phyloP scores from a whole-genome alignment of 108 stramenopile species.

The Discostella stelligeroides region DNA sequence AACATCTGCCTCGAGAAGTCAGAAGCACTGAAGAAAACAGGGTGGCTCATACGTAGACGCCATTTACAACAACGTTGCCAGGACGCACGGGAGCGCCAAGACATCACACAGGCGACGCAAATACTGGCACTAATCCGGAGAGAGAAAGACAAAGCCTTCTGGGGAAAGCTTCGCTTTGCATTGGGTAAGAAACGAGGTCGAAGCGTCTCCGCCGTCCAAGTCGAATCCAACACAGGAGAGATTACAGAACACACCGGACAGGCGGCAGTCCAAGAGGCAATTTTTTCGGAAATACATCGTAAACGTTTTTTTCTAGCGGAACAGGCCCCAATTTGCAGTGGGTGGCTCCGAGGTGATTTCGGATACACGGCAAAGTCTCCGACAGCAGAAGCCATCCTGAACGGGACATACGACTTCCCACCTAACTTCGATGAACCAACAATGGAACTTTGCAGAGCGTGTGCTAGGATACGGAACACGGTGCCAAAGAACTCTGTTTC shows the following conservation, averaged over 20 bases:
- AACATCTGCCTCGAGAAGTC: slow-evolving; percentile 12
- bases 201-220: no score
- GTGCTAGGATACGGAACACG: neutral
- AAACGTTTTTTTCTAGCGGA: no score
- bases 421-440: neutral
- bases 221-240: no score
- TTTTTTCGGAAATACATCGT: no score
- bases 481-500: neutral
- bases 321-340: neutral
- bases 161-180: slow-evolving; percentile 8
- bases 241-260: no score
- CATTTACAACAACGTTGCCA: slow-evolving; percentile 7
- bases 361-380: neutral
- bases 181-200: neutral
- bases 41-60: neutral
- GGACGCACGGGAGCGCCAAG: neutral
- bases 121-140: slow-evolving; percentile 18
- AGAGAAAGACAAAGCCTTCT: slow-evolving; percentile 22
- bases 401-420: neutral
- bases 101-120: slow-evolving; percentile 1
- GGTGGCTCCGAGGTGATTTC: neutral
- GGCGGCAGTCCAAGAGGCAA: no score
- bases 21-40: slow-evolving; percentile 8
- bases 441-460: neutral
- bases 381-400: neutral